Evolutionary conservation across 2,329 filamentous ascomycete genomes (phyloP).

Genomic region (Aspergillus vadensis): DNA sequence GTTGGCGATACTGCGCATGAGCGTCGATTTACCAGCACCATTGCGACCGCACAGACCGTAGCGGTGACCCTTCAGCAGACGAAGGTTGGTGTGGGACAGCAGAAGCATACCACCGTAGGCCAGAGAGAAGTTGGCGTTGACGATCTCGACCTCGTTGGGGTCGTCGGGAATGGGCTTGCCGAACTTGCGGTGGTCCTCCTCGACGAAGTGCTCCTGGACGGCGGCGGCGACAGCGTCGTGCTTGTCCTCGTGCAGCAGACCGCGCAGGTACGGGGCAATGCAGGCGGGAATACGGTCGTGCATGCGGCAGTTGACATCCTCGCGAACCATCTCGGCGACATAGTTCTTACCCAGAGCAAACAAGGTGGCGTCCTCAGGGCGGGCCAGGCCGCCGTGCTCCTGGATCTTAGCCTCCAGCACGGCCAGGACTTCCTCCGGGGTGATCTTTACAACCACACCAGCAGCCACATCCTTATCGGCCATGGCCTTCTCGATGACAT

Average conservation of each 20-base stretch:
- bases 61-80: constrained; percentile 91
- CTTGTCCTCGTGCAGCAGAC: constrained; percentile 65
- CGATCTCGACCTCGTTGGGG: constrained; percentile 90
- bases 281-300: constrained; percentile 69
- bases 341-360: constrained; percentile 72
- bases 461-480: constrained; percentile 61
- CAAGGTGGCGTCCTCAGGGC: constrained; percentile 61
- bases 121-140: constrained; percentile 96
- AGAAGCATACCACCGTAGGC: constrained; percentile 98
- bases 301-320: constrained; percentile 82
- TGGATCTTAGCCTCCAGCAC: constrained; percentile 76
- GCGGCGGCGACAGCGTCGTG: constrained; percentile 68
- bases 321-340: constrained; percentile 79
- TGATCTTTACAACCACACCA: constrained; percentile 63
- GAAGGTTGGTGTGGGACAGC: constrained; percentile 91
- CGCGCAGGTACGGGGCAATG: constrained; percentile 73
- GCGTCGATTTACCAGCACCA: constrained; percentile 96
- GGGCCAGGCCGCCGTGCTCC: constrained; percentile 65
- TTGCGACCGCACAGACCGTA: constrained; percentile 97
- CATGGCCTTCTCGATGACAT: constrained; percentile 94
- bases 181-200: constrained; percentile 84
- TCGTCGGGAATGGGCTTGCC: constrained; percentile 84
- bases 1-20: constrained; percentile 94
- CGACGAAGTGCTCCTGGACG: constrained; percentile 75
- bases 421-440: constrained; percentile 70